Base-by-base conservation (phyloP, 768 basidiomycete genomes). In the Lactarius sanguifluus region DNA sequence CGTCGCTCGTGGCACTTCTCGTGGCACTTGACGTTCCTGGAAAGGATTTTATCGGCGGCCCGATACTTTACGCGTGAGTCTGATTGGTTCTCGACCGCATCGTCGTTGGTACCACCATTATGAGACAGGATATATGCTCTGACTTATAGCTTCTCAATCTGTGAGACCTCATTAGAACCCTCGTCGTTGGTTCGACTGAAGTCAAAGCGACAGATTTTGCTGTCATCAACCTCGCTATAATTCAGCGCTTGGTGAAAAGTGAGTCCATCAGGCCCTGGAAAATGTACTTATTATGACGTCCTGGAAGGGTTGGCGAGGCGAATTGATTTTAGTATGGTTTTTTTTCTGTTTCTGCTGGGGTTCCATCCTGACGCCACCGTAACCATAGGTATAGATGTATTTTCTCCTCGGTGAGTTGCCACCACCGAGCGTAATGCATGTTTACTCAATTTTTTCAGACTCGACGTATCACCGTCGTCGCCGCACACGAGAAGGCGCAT, bases 311-410 rank as follows among this genome's bases (percentile, higher is more conserved):
- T 87, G 34, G 79, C 84, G 7, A 80, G 82, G 30, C 83, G 91
- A 30, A 81, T 92, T 43, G 90, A 92, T 76, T 91, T 91, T 76
- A 90, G 88, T 90, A 68, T 63, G 87, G 87, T 80, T 1, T 61
- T 12, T 10, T 28, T 18, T 52, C 43, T 16, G 12, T 30, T 9
- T 60, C 38, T 32, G 43, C 28, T 23, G 50, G 36, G 23, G 1
- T 58, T 10, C 23, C 52, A 13, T 34, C 23, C 38, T 40, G 47
- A 61, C 28, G 45, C 56, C 41, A 59, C 55, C 55, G 25, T 60
- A 32, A 50, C 58, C 50, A 20, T 40, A 91, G 89, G 89, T 74
- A 83, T 92, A 68, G 91, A 93, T 73, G 83, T 92, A 59, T 92
- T 92, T 74, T 91, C 90, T 18, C 91, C 91, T 25, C 80, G 83